A percentile compares a stretch with the other conserved stretches of the same genome.
Evolutionary conservation across 1,284 basidiomycete species (phyloP).

Genomic region (Crucibulum cyathiforme): DNA sequence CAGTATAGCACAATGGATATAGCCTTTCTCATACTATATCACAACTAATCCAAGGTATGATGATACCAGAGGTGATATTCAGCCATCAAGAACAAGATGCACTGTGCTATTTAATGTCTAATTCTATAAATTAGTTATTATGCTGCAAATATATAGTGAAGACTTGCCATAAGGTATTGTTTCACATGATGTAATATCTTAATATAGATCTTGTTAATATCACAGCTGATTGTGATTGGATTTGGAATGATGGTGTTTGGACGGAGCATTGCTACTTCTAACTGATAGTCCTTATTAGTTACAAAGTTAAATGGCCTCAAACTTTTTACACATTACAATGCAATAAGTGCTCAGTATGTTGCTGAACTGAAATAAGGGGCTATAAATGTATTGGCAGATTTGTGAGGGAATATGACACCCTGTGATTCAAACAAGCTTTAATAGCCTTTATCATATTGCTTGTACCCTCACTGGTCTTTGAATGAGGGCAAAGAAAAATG

Average conservation of each 20-base stretch:
- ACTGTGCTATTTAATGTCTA: slow-evolving; percentile 10
- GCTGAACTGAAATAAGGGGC: background rate
- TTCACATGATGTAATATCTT: slow-evolving; percentile 13
- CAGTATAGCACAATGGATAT: slow-evolving; percentile 26
- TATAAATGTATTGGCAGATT: background rate
- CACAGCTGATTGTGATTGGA: slow-evolving; percentile 26
- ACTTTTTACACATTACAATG: slow-evolving; percentile 3
- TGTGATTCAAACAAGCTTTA: background rate
- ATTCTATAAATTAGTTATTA: background rate
- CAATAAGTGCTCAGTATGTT: slow-evolving; percentile 1
- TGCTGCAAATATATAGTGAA: too few relatives aligned
- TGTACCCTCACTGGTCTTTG: background rate
- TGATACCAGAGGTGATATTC: slow-evolving; percentile 25
- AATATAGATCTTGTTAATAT: slow-evolving; percentile 24
- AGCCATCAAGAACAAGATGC: slow-evolving; percentile 35
- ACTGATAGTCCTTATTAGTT: slow-evolving; percentile 20
- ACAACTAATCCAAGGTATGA: slow-evolving; percentile 33
- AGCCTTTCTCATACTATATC: slow-evolving; percentile 24
- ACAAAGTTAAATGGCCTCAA: slow-evolving; percentile 24
- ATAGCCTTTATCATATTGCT: background rate
- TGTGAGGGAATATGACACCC: background rate
- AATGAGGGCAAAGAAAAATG: background rate
- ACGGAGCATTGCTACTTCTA: slow-evolving; percentile 27
- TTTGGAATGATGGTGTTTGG: slow-evolving; percentile 24
- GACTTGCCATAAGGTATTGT: slow-evolving; percentile 27